Evolutionary conservation across 495 filamentous ascomycete genomes (phyloP), one percentile per base, ranked within the genome.

Genomic region (Penicillium lividum): DNA sequence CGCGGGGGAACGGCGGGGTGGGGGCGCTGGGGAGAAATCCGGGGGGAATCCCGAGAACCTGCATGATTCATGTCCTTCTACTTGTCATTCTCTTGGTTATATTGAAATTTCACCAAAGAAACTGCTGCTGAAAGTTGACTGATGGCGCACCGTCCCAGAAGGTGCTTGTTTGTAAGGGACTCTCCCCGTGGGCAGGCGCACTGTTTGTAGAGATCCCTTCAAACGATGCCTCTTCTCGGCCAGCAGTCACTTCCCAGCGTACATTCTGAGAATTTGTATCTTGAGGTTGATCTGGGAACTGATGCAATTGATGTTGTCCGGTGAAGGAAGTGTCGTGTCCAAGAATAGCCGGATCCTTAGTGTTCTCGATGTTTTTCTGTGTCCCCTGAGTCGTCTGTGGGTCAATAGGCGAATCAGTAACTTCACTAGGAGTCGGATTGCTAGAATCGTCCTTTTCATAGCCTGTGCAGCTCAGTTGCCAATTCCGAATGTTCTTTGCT

Each of bases 81-180:
- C 1, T 11, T 36, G 4, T 8, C 1, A n/a, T 11, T 3, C 4
- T 36, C 3, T 36, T 9, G 33, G 22, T 40, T 16, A 22, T n/a
- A 10, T 51, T 4, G 28, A 16, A 22, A 3, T 38, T 13, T 67
- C 44, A 77, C 73, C 75, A 77, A 11, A 75, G 63, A 61, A 76
- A 77, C 25, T 67, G 64, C 13, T 66, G 61, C 56, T 77, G 72
- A 54, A 77, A 77, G 18, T 65, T 66, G 25, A 64, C 57, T 1
- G 72, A 67, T 3, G 75, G 73, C 9, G 72, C 73, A 42, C 61
- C 75, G 42, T 65, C 63, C 74, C 73, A 76, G 5, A 55, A 51
- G 51, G 63, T 73, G 33, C 57, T 46, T 29, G 16, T 58, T 47
- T 63, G 57, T 3, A 7, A 22, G 0, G 38, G 13, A 10, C 9